Base-by-base conservation (phyloP, 306 rosid species). In the Casuarina cunninghamiana region DNA sequence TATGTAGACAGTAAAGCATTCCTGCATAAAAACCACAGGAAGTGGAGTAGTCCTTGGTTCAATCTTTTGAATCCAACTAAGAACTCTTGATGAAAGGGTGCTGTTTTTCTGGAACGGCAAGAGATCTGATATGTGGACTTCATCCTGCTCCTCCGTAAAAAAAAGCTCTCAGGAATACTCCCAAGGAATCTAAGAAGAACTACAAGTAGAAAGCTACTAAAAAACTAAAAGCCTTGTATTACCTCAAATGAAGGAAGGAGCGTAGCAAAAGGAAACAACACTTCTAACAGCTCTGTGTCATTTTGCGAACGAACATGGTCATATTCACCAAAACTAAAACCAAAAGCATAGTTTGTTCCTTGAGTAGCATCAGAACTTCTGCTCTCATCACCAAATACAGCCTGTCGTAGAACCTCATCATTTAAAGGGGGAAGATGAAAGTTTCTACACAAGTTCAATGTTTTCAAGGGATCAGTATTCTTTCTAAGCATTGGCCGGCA, bases 41-140 rank as follows among this genome's bases (percentile, higher is more conserved):
- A 88, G 97, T 61, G 97, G 88, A 84, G 91, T 91, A 51, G 83
- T 88, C 81, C 85, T 87, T 44, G 86, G 89, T 84, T 89, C 92
- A 79, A 85, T 75, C 86, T 87, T 87, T 82, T 86, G 97, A 80
- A 95, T 80, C 97, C 98, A 95, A 51, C 80, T 77, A 74, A 95
- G 97, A 84, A 92, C 89, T 82, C 89, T 91, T 75, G 97, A 95
- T 69, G 96, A 82, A 84, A 95, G 97, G 66, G 93, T 92, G 90
- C 97, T 86, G 81, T 92, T 95, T 88, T 90, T 90, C 90, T 95
- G 98, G 88, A 87, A 89, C 83, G 98, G 98, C 71, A 95, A 83
- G 82, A 90, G 93, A 86, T 92, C 93, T 45, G 97, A 92, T 84
- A 89, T 85, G 21, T 80, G 80, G 83, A 85, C 83, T 83, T 86